Base-by-base conservation (phyloP, 2,329 filamentous ascomycete species). In the Drechslerella coelobrocha region DNA sequence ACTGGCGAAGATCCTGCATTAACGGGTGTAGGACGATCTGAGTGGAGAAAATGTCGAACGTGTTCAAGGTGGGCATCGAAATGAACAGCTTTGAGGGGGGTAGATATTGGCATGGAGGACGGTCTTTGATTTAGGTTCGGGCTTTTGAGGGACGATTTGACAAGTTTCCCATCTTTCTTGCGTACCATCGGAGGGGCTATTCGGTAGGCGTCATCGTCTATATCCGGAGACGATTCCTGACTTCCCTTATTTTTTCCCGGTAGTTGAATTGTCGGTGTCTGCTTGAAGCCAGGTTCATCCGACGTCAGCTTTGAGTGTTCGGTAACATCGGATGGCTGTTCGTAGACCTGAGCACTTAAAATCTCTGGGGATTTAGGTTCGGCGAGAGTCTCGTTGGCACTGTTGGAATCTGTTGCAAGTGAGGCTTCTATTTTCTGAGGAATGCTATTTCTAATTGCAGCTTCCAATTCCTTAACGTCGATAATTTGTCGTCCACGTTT, bases 41-140 rank as follows among this genome's bases (percentile, higher is more conserved):
- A 88, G 78, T 97, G 91, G 21, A 97, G 82, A 79, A 99, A 99
- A 78, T 97, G 94, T 27, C 94, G 87, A 39, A 97, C 93, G 75
- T 97, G 93, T 80, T 97, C 94, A 39, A 97, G 86, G 77, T 96
- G 91, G 26, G 93, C 91, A 80, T 97, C 94, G 78, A 99, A 99
- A 80, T 99, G 94, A n/a, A 99, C 94, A 10, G 90, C 92, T 79
- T 99, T 99, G 75, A 89, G 89, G 78, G 92, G 97, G 6, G 93
- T 94, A 0, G 94, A 94, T 0, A 94, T 99, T 7, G 94, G 94
- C 91, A 97, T 95, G 81, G 93, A 97, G 2, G 91, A 96, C 0
- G 93, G 93, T 66, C 94, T 86, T 73, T 91, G 84, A 73, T 86
- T 85, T 21, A 68, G 63, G n/a, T 81, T 78, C 12, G 89, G 90